Evolutionary conservation across 2,329 filamentous ascomycete genomes (phyloP).

Genomic region (Calonectria pauciramosa): DNA sequence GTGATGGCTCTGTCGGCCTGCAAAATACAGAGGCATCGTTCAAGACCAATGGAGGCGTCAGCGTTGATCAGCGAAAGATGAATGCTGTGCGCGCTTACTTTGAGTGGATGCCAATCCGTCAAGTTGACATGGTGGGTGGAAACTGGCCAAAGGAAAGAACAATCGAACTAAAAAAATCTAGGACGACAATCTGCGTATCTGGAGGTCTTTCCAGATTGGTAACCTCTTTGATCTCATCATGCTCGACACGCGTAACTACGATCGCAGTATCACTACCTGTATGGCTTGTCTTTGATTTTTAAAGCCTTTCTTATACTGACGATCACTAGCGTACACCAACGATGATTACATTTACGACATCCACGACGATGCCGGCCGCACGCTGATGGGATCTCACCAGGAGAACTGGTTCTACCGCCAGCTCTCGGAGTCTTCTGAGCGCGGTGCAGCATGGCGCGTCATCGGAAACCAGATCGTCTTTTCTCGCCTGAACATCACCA

Average conservation of each 20-base stretch:
- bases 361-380: slow-evolving; percentile 75
- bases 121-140: slow-evolving; percentile 65
- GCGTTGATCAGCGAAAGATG: slow-evolving; percentile 80
- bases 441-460: slow-evolving; percentile 79
- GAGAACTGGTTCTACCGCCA: slow-evolving; percentile 81
- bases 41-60: slow-evolving; percentile 51
- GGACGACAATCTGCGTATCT: background rate
- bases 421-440: slow-evolving; percentile 68
- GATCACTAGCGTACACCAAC: background rate
- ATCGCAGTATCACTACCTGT: background rate
- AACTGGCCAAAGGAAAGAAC: slow-evolving; percentile 26
- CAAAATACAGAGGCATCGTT: background rate
- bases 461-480: slow-evolving; percentile 66
- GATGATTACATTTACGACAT: slow-evolving; percentile 53
- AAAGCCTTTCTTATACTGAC: background rate
- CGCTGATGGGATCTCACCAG: slow-evolving; percentile 79
- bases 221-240: background rate
- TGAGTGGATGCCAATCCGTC: slow-evolving; percentile 67
- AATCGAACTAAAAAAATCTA: background rate
- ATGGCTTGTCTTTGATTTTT: background rate
- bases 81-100: slow-evolving; percentile 80
- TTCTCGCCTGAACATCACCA: background rate
- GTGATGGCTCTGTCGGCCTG: background rate
- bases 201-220: slow-evolving; percentile 4
- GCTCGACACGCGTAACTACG: slow-evolving; percentile 1